phyloP scores from a whole-genome alignment of 2,329 filamentous ascomycete genomes.

The Curvularia hawaiiensis region DNA sequence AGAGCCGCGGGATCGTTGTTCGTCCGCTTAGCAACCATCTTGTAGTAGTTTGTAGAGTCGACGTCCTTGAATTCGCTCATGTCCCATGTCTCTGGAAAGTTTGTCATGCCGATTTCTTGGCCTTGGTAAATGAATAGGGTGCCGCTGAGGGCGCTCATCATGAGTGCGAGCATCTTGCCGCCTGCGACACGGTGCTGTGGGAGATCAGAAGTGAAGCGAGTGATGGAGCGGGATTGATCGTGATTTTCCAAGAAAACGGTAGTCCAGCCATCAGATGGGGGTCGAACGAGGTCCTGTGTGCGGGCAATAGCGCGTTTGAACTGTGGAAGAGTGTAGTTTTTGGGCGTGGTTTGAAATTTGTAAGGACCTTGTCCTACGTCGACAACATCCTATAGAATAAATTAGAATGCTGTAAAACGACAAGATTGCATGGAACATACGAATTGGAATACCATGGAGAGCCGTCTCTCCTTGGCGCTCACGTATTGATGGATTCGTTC shows the following conservation, averaged over 20 bases:
- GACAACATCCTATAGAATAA: slow-evolving; percentile 45
- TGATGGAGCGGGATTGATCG: slow-evolving; percentile 58
- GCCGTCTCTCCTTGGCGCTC: slow-evolving; percentile 61
- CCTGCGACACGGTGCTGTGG: slow-evolving; percentile 53
- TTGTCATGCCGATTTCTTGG: slow-evolving; percentile 58
- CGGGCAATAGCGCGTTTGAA: slow-evolving; percentile 40
- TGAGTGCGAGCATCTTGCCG: slow-evolving; percentile 55
- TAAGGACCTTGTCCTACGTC: slow-evolving; percentile 45
- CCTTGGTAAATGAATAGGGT: slow-evolving; percentile 59
- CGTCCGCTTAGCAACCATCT: slow-evolving; percentile 38
- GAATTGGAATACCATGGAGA: slow-evolving; percentile 70
- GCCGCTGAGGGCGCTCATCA: slow-evolving; percentile 55
- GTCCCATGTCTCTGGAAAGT: slow-evolving; percentile 51
- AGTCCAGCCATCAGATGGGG: slow-evolving; percentile 51
- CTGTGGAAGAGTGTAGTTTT: slow-evolving; percentile 38
- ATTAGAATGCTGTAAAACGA: not conserved
- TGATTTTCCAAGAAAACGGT: slow-evolving; percentile 60
- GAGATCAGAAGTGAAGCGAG: slow-evolving; percentile 55
- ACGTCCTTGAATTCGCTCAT: slow-evolving; percentile 58
- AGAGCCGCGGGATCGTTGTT: slow-evolving; percentile 45
- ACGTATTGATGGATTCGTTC: slow-evolving; percentile 65
- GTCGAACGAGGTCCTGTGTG: slow-evolving; percentile 40
- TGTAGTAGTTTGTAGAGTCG: slow-evolving; percentile 61
- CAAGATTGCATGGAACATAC: slow-evolving; percentile 34
- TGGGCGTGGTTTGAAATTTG: slow-evolving; percentile 44